Evolutionary conservation across 2,329 filamentous ascomycete genomes (phyloP), one percentile per base, ranked within the genome.

Genomic region (Aspergillus quadricinctus): DNA sequence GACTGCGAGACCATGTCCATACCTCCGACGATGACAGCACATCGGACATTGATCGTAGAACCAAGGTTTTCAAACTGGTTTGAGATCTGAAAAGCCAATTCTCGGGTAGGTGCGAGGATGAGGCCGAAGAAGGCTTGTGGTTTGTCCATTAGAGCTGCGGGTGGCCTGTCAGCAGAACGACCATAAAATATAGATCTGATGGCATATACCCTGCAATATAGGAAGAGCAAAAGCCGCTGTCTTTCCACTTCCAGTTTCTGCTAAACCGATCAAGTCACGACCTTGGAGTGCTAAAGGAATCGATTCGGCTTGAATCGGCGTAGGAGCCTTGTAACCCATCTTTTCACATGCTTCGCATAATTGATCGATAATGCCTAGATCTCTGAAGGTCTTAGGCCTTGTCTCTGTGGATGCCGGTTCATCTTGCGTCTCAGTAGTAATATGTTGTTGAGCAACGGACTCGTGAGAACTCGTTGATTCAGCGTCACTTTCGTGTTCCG

Each of bases 211-310:
- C 75, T 97, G 92, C 2, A 99, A 82, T 41, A 99, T 95, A 0
- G 94, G 94, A 2, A 99, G 80, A 0, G 91, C 92, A 72, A 97
- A 99, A 0, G 94, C 92, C 6, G 92, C 93, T 0, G 94, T 97
- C 79, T 97, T 99, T 75, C 94, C 94, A 69, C 87, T 92, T 64
- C 94, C 94, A 0, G 94, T 99, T 76, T 99, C 93, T 31, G 94
- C 94, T 52, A 97, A 81, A 45, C 92, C 94, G 64, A 99, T 96
- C 35, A 97, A 80, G 73, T 97, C 94, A 67, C 91, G 85, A 52
- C 88, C 87, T 67, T 89, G 76, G 3, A 97, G 81, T 37, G 92
- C 92, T 4, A 85, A 69, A 4, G 93, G 93, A 65, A 97, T 96
- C 0, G 92, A 83, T 72, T 95, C 84, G 52, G 82, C 82, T 73